phyloP scores from a whole-genome alignment of 495 filamentous ascomycete genomes.

The Aspergillus funiculosus region DNA sequence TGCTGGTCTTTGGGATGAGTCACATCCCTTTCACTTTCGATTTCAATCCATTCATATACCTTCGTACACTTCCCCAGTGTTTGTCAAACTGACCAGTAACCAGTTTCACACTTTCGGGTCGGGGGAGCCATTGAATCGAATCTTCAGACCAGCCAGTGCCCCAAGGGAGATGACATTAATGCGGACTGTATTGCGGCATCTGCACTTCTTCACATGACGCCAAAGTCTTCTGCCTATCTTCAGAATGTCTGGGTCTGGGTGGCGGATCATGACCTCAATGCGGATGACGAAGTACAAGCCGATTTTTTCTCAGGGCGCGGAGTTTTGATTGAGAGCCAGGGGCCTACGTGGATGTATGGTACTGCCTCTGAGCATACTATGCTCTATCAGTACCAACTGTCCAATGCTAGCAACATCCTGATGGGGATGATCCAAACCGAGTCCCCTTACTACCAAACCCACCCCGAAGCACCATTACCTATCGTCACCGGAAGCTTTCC shows the following conservation, averaged over 20 bases:
- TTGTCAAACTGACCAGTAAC: background rate
- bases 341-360: conserved; percentile 56
- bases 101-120: conserved; percentile 67
- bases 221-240: conserved; percentile 42
- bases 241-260: conserved; percentile 62
- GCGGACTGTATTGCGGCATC: conserved; percentile 55
- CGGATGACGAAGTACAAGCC: conserved; percentile 41
- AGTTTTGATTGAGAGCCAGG: conserved; percentile 48
- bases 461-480: conserved; percentile 50
- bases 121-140: conserved; percentile 69
- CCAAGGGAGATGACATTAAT: conserved; percentile 42
- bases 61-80: background rate
- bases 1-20: conserved; percentile 61
- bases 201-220: conserved; percentile 54
- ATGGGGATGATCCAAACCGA: conserved; percentile 75
- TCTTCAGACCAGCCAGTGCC: conserved; percentile 63
- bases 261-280: conserved; percentile 64
- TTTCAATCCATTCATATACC: background rate
- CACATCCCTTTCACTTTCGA: too few species aligned
- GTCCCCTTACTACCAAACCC: conserved; percentile 61
- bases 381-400: conserved; percentile 73
- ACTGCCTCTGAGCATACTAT: conserved; percentile 65
- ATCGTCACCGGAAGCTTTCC: conserved; percentile 42
- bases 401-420: conserved; percentile 57
- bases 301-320: conserved; percentile 60